phyloP scores from a whole-genome alignment of 805 yeast genomes.

The Kuraishia capsulata region DNA sequence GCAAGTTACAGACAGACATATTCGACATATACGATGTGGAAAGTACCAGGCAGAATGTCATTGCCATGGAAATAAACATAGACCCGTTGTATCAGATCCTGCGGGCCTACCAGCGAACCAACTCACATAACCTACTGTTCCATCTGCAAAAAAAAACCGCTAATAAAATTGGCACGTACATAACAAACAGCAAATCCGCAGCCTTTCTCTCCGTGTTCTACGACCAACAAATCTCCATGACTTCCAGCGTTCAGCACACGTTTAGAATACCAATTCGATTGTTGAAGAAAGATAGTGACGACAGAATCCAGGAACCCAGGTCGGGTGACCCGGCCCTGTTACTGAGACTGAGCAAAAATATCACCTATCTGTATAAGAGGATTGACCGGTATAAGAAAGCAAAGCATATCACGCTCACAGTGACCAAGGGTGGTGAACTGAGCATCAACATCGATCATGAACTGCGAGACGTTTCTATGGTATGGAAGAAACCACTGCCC shows the following conservation, averaged over 20 bases:
- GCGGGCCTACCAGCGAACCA: conserved; percentile 44
- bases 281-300: conserved; percentile 44
- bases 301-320: conserved; percentile 53
- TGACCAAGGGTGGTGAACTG: conserved; percentile 38
- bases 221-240: conserved; percentile 30
- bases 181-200: conserved; percentile 19
- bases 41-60: conserved; percentile 42
- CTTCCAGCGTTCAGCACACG: conserved; percentile 49
- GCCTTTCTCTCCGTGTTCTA: conserved; percentile 50
- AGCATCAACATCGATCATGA: conserved; percentile 42
- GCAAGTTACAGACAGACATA: conserved; percentile 37
- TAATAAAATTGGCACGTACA: conserved; percentile 16
- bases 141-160: conserved; percentile 38
- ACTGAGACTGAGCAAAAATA: conserved; percentile 40
- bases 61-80: conserved; percentile 52
- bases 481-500: conserved; percentile 4
- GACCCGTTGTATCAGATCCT: conserved; percentile 54
- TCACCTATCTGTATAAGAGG: conserved; percentile 45
- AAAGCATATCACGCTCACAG: conserved; percentile 40
- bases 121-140: conserved; percentile 39
- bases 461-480: conserved; percentile 32
- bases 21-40: conserved; percentile 43
- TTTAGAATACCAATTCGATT: conserved; percentile 66
- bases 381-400: conserved; percentile 55
- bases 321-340: conserved; percentile 44